Base-by-base conservation (phyloP, 139 green algal genomes). In the Nannochloris sp. region DNA sequence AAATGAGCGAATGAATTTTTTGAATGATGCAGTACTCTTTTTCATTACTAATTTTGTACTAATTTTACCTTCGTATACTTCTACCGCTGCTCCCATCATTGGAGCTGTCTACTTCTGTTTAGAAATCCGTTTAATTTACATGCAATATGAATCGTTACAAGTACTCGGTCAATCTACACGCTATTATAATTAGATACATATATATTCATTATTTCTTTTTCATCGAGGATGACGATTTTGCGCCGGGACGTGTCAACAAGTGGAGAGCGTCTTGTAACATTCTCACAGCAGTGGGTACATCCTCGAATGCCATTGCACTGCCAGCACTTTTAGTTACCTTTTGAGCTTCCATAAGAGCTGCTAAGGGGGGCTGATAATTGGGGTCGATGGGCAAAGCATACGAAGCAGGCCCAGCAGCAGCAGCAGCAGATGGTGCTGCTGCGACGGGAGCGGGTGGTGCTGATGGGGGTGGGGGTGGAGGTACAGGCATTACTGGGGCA, bases 281-380 rank as follows among this genome's bases (percentile, higher is more conserved):
- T 67, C 87, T 85, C 3, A 90, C 62, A 0, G 83, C 85, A 3
- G 83, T 81, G 2, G 25, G 14, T 0, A 88, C 69, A 56, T 95
- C 88, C 58, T 93, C 85, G 74, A 92, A 92, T 7, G 71, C 71
- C 15, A 93, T 72, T 2, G 81, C 79, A 32, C 77, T 89, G 6
- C 80, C 74, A 6, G 87, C 88, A 27, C 76, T 84, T 66, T 90
- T 90, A 34, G 73, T 68, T 6, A 75, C 60, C 67, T 90, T 91
- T 29, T 87, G 69, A 13, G 87, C 85, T 14, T 93, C 76, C 0
- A 46, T 68, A 5, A 83, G 46, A 13, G 70, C 71, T 19, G 33
- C 1, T 3, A 85, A 46, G 1, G 66, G 60, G 0, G 82, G 77
- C 64, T 77, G 65, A 48, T 74, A 80, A 3, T 72, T 77, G 4